Conservation (phyloP, 805 yeast genomes). For the Metschnikowia drakensbergensis region DNA sequence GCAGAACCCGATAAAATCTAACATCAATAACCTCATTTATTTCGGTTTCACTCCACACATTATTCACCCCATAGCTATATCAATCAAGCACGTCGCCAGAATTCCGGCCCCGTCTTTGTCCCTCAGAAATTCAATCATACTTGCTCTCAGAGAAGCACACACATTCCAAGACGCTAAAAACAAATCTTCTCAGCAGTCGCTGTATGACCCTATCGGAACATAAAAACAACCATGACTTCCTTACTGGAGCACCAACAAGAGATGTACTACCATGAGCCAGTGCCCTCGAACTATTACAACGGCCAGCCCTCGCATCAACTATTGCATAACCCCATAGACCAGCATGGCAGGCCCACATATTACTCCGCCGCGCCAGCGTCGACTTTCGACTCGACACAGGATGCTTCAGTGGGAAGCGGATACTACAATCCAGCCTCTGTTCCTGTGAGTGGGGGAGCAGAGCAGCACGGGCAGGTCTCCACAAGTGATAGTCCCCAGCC, state of each 20-base stretch:
- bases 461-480: conserved; percentile 7
- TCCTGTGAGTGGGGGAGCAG: conserved; percentile 9
- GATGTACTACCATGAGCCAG: conserved; percentile 26
- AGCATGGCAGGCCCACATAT: conserved; percentile 21
- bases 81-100: background rate
- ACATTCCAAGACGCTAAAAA: background rate
- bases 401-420: conserved; percentile 13
- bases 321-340: conserved; percentile 14
- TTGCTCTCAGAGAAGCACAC: background rate
- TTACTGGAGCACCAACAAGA: conserved; percentile 18
- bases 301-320: conserved; percentile 16
- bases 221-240: conserved; percentile 16
- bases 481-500: conserved; percentile 8
- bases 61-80: background rate
- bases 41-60: background rate
- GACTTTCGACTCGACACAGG: conserved; percentile 13
- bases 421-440: conserved; percentile 12
- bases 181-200: background rate
- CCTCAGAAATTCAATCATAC: background rate
- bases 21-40: background rate
- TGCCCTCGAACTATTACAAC: conserved; percentile 17
- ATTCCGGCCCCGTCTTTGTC: background rate
- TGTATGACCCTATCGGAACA: background rate
- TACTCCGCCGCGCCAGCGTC: conserved; percentile 17
- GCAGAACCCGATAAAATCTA: conserved; percentile 5